Conservation (phyloP, 352 stramenopile genomes). For the Pythium inflatum region DNA sequence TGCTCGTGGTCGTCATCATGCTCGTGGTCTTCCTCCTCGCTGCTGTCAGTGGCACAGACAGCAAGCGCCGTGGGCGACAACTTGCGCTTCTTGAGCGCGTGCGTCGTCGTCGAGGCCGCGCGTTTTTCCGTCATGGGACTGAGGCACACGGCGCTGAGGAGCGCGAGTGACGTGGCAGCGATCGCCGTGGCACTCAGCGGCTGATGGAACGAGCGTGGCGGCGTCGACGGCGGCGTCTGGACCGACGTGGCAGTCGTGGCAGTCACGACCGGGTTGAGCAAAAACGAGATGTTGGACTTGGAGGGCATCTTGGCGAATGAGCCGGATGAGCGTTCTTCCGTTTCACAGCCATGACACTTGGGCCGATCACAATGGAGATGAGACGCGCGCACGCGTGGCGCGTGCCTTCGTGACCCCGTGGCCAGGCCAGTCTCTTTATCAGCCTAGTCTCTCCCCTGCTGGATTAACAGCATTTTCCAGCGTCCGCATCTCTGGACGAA, state of each 20-base stretch:
- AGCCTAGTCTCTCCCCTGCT: neutral
- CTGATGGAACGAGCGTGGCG: slow-evolving; percentile 9
- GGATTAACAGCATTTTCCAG: slow-evolving; percentile 15
- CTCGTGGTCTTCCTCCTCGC: slow-evolving; percentile 20
- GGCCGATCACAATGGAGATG: neutral
- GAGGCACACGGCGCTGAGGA: slow-evolving; percentile 35
- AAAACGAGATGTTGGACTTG: slow-evolving; percentile 37
- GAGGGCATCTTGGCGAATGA: slow-evolving; percentile 34
- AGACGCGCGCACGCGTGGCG: neutral
- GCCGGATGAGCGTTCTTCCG: neutral
- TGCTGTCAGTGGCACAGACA: slow-evolving; percentile 15
- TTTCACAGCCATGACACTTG: neutral
- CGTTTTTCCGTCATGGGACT: slow-evolving; percentile 29
- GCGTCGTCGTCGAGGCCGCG: neutral
- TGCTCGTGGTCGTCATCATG: slow-evolving; percentile 7
- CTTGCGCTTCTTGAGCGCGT: slow-evolving; percentile 34
- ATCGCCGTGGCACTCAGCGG: slow-evolving; percentile 24
- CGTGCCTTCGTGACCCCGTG: slow-evolving; percentile 2
- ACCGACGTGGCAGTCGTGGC: neutral
- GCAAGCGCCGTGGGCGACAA: slow-evolving; percentile 8
- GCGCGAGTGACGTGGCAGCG: slow-evolving; percentile 31
- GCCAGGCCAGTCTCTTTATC: slow-evolving; percentile 12
- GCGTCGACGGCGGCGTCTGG: slow-evolving; percentile 16
- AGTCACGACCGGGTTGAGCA: slow-evolving; percentile 30
- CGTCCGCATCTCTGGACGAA: neutral